Evolutionary conservation across 176 grass and related monocot species (phyloP), one percentile per base, ranked within the genome.

Genomic region (Guadua angustifolia): DNA sequence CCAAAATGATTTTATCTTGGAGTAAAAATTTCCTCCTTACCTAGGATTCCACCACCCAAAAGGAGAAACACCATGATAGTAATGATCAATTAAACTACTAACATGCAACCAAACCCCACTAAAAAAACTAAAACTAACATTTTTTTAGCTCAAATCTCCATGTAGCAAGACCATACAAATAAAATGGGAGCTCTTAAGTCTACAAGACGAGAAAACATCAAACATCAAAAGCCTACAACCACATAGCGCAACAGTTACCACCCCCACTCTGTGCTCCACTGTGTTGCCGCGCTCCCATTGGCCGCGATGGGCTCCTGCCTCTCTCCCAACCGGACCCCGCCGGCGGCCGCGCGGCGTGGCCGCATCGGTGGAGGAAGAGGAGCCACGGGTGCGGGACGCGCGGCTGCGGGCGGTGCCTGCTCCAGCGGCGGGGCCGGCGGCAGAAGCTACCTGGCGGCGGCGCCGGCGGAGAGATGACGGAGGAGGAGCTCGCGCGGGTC

Each of bases 241-340:
- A 80, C 75, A 63, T 33, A 73, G 5, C 58, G 58, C 73, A 39
- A 63, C 83, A 82, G 67, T 65, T 69, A 18, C 74, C 75, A 59
- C 78, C 53, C 16, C 74, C 5, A 80, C 78, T 77, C 74, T 87
- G 70, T 84, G 82, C 65, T 71, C 86, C 71, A 5, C 7, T 60
- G 69, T 90, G 78, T 90, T 87, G 66, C 88, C 68, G 67, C 69
- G 75, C 19, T 82, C 59, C 74, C 86, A 88, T 88, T 93, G 85
- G 86, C 55, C 52, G 60, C 79, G 52, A 97, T 97, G 94, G 94
- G 94, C 52, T 91, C 84, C 62, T 97, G 94, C 85, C 36, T 97
- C 56, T 97, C 94, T 88, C 91, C 24, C 86, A 84, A 65, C 63
- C n/a, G 15, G 33, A 78, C 47, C 53, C 75, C 55, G 68, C 82